Evolutionary conservation across 2,329 filamentous ascomycete genomes (phyloP).

Genomic region (Purpureocillium lavendulum): DNA sequence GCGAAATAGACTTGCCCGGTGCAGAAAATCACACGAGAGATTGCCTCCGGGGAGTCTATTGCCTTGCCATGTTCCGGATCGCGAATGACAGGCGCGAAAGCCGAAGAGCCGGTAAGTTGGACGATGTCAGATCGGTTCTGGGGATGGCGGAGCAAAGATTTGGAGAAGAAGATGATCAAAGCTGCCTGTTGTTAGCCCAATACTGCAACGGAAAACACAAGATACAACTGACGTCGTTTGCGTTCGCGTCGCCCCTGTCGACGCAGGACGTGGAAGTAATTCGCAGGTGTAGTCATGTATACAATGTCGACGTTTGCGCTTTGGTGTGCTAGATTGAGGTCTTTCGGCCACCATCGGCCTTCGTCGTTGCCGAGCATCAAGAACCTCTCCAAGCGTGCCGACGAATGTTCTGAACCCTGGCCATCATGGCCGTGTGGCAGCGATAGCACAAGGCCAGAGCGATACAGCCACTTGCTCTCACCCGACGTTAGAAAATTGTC

Average conservation of each 20-base stretch:
- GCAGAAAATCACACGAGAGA: constrained; percentile 91
- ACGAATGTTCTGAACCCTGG: constrained; percentile 97
- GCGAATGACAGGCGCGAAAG: constrained; percentile 92
- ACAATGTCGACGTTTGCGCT: constrained; percentile 99
- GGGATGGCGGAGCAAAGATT: constrained; percentile 89
- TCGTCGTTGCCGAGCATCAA: constrained; percentile 97
- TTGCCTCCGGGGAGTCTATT: constrained; percentile 74
- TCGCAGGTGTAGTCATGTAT: constrained; percentile 92
- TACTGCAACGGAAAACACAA: neutral
- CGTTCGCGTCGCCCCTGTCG: constrained; percentile 98
- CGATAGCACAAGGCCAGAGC: constrained; percentile 91
- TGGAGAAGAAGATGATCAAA: constrained; percentile 96
- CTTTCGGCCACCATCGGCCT: constrained; percentile 79
- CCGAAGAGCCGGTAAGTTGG: constrained; percentile 74
- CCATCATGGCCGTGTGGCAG: constrained; percentile 97
- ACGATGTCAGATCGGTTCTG: constrained; percentile 81
- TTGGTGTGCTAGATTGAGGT: constrained; percentile 90
- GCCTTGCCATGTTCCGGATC: constrained; percentile 74
- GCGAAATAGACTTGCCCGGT: constrained; percentile 89
- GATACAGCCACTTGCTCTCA: constrained; percentile 97
- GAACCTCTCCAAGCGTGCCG: constrained; percentile 93
- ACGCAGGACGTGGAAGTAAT: constrained; percentile 92
- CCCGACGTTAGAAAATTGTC: constrained; percentile 98
- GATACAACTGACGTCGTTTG: constrained; percentile 74
- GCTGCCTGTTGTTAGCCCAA: constrained; percentile 37